Evolutionary conservation across 2,329 filamentous ascomycete species (phyloP).

Genomic region (Rhinocladiella similis): DNA sequence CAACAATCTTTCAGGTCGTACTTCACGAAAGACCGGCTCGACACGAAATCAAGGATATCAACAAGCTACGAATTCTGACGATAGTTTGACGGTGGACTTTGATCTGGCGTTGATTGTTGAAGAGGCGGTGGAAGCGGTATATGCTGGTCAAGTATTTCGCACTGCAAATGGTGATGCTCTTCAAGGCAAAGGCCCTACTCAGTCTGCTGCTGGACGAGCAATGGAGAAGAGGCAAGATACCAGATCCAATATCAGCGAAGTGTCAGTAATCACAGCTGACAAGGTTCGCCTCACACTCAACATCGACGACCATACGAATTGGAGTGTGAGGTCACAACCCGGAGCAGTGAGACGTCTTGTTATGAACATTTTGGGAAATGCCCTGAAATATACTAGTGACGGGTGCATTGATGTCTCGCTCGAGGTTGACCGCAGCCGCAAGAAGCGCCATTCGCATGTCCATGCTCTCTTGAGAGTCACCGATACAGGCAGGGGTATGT

Average conservation of each 20-base stretch:
- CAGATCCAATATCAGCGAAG: constrained; percentile 13
- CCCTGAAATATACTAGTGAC: constrained; percentile 60
- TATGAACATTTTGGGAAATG: constrained; percentile 64
- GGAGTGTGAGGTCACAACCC: constrained; percentile 57
- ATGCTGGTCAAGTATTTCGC: constrained; percentile 45
- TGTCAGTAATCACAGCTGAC: not conserved
- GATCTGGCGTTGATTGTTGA: constrained; percentile 33
- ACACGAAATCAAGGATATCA: not conserved
- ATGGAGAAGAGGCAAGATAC: constrained; percentile 8
- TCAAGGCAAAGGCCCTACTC: constrained; percentile 12
- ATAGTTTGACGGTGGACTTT: constrained; percentile 34
- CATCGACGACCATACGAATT: constrained; percentile 49
- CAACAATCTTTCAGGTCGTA: constrained; percentile 36
- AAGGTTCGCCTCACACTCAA: constrained; percentile 47
- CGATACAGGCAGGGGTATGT: constrained; percentile 68
- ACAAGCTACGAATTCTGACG: constrained; percentile 15
- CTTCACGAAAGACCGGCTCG: constrained; percentile 2
- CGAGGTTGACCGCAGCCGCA: constrained; percentile 33
- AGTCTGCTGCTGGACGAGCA: constrained; percentile 16
- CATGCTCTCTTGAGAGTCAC: constrained; percentile 50
- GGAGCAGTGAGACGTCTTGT: constrained; percentile 57
- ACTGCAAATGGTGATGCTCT: constrained; percentile 16
- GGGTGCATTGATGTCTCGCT: constrained; percentile 53
- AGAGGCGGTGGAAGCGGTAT: constrained; percentile 55
- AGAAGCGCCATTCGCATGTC: constrained; percentile 34